Evolutionary conservation across 1,284 basidiomycete species (phyloP), one percentile per base, ranked within the genome.

Genomic region (Sporisorium iseilematis-ciliati): DNA sequence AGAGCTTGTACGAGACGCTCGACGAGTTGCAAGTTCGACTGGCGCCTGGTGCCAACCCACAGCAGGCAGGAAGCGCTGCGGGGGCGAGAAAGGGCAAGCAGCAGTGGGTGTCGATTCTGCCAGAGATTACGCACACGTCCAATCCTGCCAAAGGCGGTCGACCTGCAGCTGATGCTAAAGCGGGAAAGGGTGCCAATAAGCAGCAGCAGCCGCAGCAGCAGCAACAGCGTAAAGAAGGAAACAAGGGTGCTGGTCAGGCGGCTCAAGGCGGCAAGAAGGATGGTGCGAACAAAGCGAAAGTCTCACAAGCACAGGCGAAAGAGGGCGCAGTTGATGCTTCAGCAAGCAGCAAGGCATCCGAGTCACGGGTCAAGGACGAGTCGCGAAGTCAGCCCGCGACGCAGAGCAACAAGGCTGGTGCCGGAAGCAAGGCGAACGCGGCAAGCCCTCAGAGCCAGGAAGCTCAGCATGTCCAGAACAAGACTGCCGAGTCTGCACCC

Each of bases 101-200:
- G 56, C 65, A 78, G n/a, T 80, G 78, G 78, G 76, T 80, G 35
- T 49, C 74, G 10, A 78, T 80, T 52, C 20, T 80, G 38, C 78
- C 78, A 18, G 67, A 72, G 38, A 73, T 80, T 41, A 80, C 78
- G 25, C 74, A 67, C 18, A 26, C 57, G 2, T 60, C 65, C 38
- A 25, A 57, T 7, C 41, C 46, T 2, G 26, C 21, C 29, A 68
- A 58, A 35, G 14, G 31, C 7, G 45, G 29, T 18, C 58, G 67
- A 11, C 41, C 57, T 2, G 20, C 25, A 7, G n/a, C 10, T 7
- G 61, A 70, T 31, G 53, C 33, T 14, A 70, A 61, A 40, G 11
- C 42, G 45, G 46, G 43, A 23, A 70, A 70, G 40, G 57, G 59
- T 4, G 31, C 23, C n/a, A 56, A 42, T 8, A 57, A 57, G 62